These are phyloP conservation scores for Poa annua DNA, from an alignment of 176 grass and related monocot genomes.

Conservation along the genomic window DNA sequence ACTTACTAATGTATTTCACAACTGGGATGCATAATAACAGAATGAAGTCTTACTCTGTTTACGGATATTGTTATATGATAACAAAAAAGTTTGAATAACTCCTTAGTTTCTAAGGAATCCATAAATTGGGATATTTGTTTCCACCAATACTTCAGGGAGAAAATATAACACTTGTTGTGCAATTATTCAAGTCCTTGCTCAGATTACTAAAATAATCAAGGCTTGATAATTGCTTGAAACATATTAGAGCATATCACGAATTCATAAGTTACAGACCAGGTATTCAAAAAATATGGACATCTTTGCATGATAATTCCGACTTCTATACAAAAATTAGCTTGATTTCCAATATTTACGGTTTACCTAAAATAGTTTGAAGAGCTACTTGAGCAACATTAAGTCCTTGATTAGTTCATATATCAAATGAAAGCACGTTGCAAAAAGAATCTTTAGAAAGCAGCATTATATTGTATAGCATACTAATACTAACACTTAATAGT, in stretches of 20 bases:
- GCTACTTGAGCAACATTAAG: constrained; percentile 12
- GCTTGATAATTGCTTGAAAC: neutral
- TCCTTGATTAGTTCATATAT: constrained; percentile 6
- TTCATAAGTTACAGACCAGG: neutral
- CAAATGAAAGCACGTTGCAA: neutral
- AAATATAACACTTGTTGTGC: neutral
- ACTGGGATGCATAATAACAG: neutral
- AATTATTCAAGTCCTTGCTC: neutral
- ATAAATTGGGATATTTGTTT: neutral
- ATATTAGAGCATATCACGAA: constrained; percentile 6
- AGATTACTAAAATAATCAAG: neutral
- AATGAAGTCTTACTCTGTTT: constrained; percentile 7
- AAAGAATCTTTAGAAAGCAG: constrained; percentile 1
- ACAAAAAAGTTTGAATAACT: neutral
- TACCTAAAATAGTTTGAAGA: neutral
- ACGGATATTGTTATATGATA: neutral
- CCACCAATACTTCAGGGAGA: neutral
- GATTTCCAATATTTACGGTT: neutral
- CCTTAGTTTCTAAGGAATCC: neutral
- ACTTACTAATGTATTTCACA: neutral
- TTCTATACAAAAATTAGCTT: constrained; percentile 7
- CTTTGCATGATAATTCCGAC: neutral
- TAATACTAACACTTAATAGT: neutral
- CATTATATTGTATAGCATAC: neutral
- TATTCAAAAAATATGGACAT: neutral